Conservation (phyloP, 2,329 filamentous ascomycete species). For the Byssoonygena ceratinophila region DNA sequence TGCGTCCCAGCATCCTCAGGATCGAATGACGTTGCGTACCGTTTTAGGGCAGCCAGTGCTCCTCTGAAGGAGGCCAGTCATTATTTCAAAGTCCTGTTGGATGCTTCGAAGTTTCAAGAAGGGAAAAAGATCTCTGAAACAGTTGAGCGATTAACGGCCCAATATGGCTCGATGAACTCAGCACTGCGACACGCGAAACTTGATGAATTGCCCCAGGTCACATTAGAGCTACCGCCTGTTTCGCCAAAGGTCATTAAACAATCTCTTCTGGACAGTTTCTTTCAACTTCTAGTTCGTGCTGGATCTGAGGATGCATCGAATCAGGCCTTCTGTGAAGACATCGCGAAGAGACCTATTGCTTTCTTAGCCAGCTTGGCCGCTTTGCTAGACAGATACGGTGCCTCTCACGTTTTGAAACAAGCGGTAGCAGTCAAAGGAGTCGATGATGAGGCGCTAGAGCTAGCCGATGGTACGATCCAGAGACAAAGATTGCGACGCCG, state of each 20-base stretch:
- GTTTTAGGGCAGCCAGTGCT: constrained; percentile 29
- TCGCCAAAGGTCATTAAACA: constrained; percentile 17
- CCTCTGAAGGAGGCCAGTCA: constrained; percentile 27
- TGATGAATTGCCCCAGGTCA: constrained; percentile 23
- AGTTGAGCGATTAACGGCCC: constrained; percentile 13
- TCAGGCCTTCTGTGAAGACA: neutral
- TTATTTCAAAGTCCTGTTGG: constrained; percentile 34
- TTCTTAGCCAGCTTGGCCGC: constrained; percentile 15
- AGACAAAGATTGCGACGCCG: constrained; percentile 16
- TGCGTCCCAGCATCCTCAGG: constrained; percentile 19
- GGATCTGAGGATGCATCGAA: neutral
- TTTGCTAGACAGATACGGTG: constrained; percentile 14
- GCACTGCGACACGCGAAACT: constrained; percentile 18
- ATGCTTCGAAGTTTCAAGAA: constrained; percentile 35
- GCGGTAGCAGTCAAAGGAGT: neutral
- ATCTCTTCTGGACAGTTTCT: constrained; percentile 11
- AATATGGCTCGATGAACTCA: constrained; percentile 13
- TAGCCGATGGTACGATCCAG: neutral
- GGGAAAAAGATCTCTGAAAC: constrained; percentile 28
- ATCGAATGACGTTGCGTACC: constrained; percentile 14
- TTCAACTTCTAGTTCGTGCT: constrained; percentile 9
- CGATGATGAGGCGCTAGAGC: neutral
- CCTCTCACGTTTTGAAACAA: constrained; percentile 2
- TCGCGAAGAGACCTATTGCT: constrained; percentile 10
- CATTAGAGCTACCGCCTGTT: constrained; percentile 24